phyloP scores from a whole-genome alignment of 345 rosid genomes.

The Gossypium mustelinum region DNA sequence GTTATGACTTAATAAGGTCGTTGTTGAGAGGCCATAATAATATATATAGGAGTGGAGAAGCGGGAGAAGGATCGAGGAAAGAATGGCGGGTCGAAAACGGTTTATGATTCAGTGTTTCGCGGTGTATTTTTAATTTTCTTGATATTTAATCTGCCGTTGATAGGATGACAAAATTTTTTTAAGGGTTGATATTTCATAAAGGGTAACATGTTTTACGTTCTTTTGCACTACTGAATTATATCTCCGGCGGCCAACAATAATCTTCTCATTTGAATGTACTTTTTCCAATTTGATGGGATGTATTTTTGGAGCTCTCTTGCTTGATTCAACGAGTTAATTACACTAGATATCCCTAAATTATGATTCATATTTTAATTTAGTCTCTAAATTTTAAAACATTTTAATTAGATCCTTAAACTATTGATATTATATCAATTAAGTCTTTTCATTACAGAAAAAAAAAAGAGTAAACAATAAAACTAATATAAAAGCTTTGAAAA shows the following conservation, averaged over 20 bases:
- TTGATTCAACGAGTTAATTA: too few relatives aligned
- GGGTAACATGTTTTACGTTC: neutral
- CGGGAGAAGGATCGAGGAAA: neutral
- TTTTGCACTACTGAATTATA: neutral
- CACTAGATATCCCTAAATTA: too few relatives aligned
- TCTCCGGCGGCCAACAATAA: neutral
- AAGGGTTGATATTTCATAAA: neutral
- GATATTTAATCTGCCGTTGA: neutral
- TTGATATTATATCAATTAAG: too few relatives aligned
- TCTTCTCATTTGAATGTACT: neutral
- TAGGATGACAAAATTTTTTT: neutral
- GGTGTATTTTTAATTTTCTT: neutral
- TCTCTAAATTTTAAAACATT: too few relatives aligned
- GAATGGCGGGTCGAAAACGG: neutral
- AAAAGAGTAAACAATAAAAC: too few relatives aligned
- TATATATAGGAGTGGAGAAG: neutral
- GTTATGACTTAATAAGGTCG: neutral
- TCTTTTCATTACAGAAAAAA: too few relatives aligned
- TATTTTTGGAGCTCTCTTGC: too few relatives aligned
- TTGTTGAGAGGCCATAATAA: neutral
- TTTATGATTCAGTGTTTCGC: neutral
- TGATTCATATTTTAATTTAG: too few relatives aligned
- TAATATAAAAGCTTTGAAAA: too few relatives aligned
- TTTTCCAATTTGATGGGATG: too few relatives aligned
- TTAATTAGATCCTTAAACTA: too few relatives aligned